phyloP scores from a whole-genome alignment of 441 rosid genomes.

The Euphorbia corollata region DNA sequence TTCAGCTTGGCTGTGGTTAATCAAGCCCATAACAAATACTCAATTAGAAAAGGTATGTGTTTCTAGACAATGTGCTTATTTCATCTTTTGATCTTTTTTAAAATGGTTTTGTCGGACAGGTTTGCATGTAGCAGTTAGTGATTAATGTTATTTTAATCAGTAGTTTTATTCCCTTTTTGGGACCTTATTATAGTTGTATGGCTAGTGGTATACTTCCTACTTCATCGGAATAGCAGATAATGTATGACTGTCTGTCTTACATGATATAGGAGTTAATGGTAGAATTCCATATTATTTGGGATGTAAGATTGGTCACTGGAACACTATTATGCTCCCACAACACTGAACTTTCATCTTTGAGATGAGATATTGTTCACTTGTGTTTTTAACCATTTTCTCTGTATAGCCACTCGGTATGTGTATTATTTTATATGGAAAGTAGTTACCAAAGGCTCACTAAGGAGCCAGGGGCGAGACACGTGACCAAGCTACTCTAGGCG shows the following conservation, averaged over 20 bases:
- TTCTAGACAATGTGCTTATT: background rate
- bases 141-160: background rate
- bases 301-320: background rate
- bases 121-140: background rate
- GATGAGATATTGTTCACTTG: background rate
- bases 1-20: constrained; percentile 77
- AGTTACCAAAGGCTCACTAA: too few species aligned
- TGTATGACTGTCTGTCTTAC: background rate
- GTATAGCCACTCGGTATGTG: background rate
- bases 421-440: too few species aligned
- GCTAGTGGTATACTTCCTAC: background rate
- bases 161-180: too few species aligned
- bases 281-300: background rate
- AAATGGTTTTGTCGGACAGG: background rate
- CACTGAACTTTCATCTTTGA: background rate
- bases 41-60: constrained; percentile 58
- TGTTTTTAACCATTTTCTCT: background rate
- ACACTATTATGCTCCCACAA: background rate
- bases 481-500: too few species aligned
- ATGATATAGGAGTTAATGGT: background rate
- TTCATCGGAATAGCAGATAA: background rate
- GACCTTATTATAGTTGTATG: background rate
- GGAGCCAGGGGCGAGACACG: too few species aligned
- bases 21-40: constrained; percentile 53
- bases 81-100: constrained; percentile 2